Evolutionary conservation across 1,139 yeast species (phyloP), one percentile per base, ranked within the genome.

Genomic region (Kurtzmaniella quercitrusa): DNA sequence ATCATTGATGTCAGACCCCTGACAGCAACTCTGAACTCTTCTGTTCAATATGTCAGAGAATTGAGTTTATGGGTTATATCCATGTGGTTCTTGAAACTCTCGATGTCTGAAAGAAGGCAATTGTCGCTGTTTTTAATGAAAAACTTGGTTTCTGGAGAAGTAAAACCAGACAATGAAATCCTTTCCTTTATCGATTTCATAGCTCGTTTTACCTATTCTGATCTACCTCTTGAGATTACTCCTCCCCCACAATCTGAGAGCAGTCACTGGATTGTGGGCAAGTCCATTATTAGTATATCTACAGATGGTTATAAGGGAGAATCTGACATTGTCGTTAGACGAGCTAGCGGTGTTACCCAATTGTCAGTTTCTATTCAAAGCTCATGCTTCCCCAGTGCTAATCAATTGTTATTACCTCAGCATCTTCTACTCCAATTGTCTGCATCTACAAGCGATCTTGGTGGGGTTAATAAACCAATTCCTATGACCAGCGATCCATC

Each of bases 1-100:
- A 50, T 57, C 31, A 67, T 66, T 3, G 76, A 71, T 41, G 56
- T 57, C 19, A 59, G 73, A 14, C 81, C 85, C 0, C 79, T 85
- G 0, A 79, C 85, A 0, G 53, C 66, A 1, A 62, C 65, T 25
- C 73, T 68, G 41, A 63, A 74, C 8, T 66, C 76, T 0, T 66
- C 65, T 12, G 73, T 85, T 0, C 82, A 78, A 45, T 87, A 85
- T 56, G 69, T 84, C 33, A 63, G 79, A 21, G 70, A 81, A 1
- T 65, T 85, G 41, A 86, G 95, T 0, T 86, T 82, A 57, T 76
- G 75, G 47, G 85, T 86, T 3, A 77, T 89, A 37, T 72, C 85
- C 1, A 74, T 78, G 40, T 86, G 95, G 93, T 88, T 83, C 54
- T 62, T 87, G 52, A 80, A 83, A 44, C 74, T 88, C 56, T 72